These are phyloP conservation scores for Cruciata laevipes DNA, from an alignment of 257 asterid species.

Conservation along the genomic window DNA sequence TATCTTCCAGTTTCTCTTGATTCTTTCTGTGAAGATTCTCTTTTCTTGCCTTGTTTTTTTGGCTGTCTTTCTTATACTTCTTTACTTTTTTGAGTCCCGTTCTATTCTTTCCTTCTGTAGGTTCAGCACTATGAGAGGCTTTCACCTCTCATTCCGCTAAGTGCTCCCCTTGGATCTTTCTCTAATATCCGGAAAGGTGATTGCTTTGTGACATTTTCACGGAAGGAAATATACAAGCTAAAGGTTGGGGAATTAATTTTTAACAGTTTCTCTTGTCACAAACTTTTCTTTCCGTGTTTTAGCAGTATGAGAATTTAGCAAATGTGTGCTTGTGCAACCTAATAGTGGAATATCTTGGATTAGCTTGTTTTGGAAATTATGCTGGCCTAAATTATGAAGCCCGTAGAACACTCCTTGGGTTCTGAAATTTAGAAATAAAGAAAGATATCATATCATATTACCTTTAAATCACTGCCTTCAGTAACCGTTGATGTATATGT, in stretches of 20 bases:
- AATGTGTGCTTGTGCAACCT: not conserved
- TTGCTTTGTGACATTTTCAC: constrained; percentile 91
- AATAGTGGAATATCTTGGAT: not conserved
- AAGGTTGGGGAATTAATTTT: constrained; percentile 42
- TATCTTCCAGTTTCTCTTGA: not conserved
- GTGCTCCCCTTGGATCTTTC: constrained; percentile 64
- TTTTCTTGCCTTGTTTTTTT: not conserved
- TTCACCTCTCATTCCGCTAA: constrained; percentile 84
- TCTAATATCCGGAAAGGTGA: constrained; percentile 71
- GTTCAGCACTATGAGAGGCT: constrained; percentile 85
- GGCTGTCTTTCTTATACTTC: not conserved
- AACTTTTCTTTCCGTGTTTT: not conserved
- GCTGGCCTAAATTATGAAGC: not conserved
- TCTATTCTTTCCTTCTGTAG: constrained; percentile 33
- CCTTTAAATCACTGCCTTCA: not conserved
- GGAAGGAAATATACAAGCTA: constrained; percentile 56
- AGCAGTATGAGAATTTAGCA: not conserved
- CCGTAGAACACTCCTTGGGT: not conserved
- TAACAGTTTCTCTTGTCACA: not conserved
- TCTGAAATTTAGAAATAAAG: not conserved
- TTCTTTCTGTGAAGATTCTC: not conserved
- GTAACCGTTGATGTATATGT: not conserved
- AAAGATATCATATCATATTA: not conserved
- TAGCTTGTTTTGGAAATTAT: not conserved
- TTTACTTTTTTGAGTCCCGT: not conserved